These are phyloP conservation scores for Scleromitrula shiraiana DNA, from an alignment of 2,329 filamentous ascomycete genomes.

Conservation along the genomic window DNA sequence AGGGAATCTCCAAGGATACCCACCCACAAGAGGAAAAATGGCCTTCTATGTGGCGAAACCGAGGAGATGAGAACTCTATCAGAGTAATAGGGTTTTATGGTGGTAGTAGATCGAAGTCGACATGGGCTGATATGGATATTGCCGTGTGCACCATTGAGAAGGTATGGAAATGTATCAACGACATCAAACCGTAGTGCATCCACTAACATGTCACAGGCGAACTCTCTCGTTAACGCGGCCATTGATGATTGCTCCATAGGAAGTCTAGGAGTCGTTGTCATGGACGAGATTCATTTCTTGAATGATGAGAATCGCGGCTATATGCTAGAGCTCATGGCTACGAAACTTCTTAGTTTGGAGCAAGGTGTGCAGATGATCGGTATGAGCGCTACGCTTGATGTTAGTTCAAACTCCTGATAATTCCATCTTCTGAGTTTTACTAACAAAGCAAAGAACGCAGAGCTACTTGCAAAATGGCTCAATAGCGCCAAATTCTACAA, in stretches of 20 bases:
- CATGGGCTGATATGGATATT: slow-evolving; percentile 69
- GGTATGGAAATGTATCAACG: slow-evolving; percentile 33
- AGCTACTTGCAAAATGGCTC: slow-evolving; percentile 62
- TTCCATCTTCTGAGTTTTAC: too few relatives aligned
- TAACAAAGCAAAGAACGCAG: slow-evolving; percentile 49
- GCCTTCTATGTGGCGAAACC: slow-evolving; percentile 42
- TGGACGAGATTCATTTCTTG: slow-evolving; percentile 78
- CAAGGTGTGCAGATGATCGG: slow-evolving; percentile 63
- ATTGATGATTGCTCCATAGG: slow-evolving; percentile 61
- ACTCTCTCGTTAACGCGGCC: slow-evolving; percentile 63
- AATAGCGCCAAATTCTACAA: slow-evolving; percentile 58
- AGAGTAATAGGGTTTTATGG: slow-evolving; percentile 68
- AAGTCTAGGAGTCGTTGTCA: slow-evolving; percentile 58
- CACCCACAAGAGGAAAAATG: slow-evolving; percentile 12
- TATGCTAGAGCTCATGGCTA: slow-evolving; percentile 64
- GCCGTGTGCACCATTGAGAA: slow-evolving; percentile 77
- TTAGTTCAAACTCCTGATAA: slow-evolving; percentile 29
- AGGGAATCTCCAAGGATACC: slow-evolving; percentile 40
- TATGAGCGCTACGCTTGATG: slow-evolving; percentile 73
- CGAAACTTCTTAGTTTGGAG: slow-evolving; percentile 62
- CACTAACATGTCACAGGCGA: slow-evolving; percentile 46
- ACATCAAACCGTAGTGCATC: neutral
- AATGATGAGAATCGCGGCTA: slow-evolving; percentile 73
- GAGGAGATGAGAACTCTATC: slow-evolving; percentile 49
- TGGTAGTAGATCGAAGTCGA: slow-evolving; percentile 57